Evolutionary conservation across 75 land plant species (phyloP).

Genomic region (Azolla pinnata): DNA sequence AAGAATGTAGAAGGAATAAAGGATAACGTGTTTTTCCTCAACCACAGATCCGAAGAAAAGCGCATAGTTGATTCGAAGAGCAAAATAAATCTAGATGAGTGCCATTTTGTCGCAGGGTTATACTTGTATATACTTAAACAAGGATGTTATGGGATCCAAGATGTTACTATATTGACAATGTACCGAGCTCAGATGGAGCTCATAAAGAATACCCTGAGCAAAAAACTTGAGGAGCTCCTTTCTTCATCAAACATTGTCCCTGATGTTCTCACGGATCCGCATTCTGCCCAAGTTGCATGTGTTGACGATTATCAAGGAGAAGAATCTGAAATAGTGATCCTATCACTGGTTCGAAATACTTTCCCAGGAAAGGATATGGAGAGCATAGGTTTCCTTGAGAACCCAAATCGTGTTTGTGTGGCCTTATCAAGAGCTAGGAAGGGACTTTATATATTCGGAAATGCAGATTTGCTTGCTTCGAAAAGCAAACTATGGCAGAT

Average conservation of each 20-base stretch:
- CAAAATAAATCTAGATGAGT: constrained; percentile 18
- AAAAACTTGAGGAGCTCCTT: neutral
- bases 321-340: constrained; percentile 29
- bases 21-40: constrained; percentile 16
- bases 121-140: constrained; percentile 14
- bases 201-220: constrained; percentile 9
- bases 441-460: constrained; percentile 16
- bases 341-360: constrained; percentile 27
- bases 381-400: constrained; percentile 25
- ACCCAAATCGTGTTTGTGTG: constrained; percentile 14
- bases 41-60: constrained; percentile 13
- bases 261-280: neutral
- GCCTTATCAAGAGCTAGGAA: constrained; percentile 13
- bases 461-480: constrained; percentile 11
- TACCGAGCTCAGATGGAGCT: constrained; percentile 14
- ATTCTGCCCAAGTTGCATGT: constrained; percentile 10
- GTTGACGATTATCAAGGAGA: constrained; percentile 34
- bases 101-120: constrained; percentile 17
- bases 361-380: constrained; percentile 6
- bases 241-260: neutral
- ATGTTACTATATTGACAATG: constrained; percentile 23
- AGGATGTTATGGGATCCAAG: constrained; percentile 11
- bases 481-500: constrained; percentile 24
- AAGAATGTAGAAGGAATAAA: constrained; percentile 15
- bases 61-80: constrained; percentile 11